phyloP scores from a whole-genome alignment of 371 early-diverging fungal genomes.

The Haplosporangium sp. region DNA sequence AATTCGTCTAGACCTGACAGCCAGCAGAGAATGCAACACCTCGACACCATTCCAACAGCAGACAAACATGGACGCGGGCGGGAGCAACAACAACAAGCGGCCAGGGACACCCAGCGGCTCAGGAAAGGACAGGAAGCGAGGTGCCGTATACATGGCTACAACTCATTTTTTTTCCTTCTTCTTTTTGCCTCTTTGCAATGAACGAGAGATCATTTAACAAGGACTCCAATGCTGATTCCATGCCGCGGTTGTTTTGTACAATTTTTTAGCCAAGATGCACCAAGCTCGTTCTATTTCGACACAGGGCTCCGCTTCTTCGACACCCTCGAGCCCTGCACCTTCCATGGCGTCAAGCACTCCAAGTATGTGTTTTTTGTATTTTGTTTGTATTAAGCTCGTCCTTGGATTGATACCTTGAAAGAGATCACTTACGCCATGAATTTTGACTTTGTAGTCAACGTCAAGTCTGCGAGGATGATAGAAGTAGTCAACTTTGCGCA shows the following conservation, averaged over 20 bases:
- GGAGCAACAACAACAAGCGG: slow-evolving; percentile 36
- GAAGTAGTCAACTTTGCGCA: slow-evolving; percentile 57
- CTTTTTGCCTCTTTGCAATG: background rate
- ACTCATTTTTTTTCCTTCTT: background rate
- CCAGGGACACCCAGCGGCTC: slow-evolving; percentile 17
- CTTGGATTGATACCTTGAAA: too few species aligned
- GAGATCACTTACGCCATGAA: background rate
- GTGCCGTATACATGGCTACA: slow-evolving; percentile 3
- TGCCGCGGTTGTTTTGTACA: too few species aligned
- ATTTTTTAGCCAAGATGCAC: slow-evolving; percentile 34
- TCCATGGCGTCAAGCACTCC: background rate
- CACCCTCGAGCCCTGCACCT: slow-evolving; percentile 6
- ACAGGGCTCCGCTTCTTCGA: slow-evolving; percentile 14
- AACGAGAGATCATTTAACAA: too few species aligned
- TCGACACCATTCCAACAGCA: background rate
- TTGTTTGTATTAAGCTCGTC: too few species aligned
- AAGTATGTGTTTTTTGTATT: background rate
- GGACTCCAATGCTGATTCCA: too few species aligned
- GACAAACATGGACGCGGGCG: slow-evolving; percentile 36
- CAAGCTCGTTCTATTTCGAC: slow-evolving; percentile 51
- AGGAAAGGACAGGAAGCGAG: slow-evolving; percentile 52
- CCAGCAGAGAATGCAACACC: too few species aligned
- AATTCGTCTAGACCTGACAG: too few species aligned
- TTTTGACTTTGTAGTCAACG: slow-evolving; percentile 12
- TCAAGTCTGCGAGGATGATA: slow-evolving; percentile 36